Evolutionary conservation across 2,329 filamentous ascomycete species (phyloP).

Genomic region (Cryoendolithus antarcticus): DNA sequence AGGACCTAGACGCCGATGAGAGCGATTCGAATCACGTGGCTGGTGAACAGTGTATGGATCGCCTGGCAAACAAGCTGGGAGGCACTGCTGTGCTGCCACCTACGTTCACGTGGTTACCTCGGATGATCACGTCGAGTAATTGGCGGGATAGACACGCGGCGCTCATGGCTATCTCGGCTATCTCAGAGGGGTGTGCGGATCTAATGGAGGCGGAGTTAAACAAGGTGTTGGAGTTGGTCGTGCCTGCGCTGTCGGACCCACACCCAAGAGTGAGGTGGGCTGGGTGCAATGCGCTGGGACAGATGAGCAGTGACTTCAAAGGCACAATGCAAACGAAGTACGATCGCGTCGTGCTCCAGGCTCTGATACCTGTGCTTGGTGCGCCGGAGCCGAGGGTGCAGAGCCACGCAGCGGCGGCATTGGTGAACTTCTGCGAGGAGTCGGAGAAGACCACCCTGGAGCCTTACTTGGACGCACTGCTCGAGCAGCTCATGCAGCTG

Average conservation of each 20-base stretch:
- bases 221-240: slow-evolving; percentile 87
- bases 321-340: slow-evolving; percentile 97
- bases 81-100: slow-evolving; percentile 85
- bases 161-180: slow-evolving; percentile 96
- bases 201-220: slow-evolving; percentile 90
- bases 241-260: slow-evolving; percentile 76
- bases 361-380: slow-evolving; percentile 83
- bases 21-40: slow-evolving; percentile 96
- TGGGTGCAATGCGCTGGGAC: slow-evolving; percentile 93
- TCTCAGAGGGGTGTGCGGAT: slow-evolving; percentile 92
- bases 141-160: slow-evolving; percentile 95
- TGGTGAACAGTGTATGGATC: slow-evolving; percentile 96
- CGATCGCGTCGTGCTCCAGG: slow-evolving; percentile 73
- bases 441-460: slow-evolving; percentile 85
- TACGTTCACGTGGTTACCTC: slow-evolving; percentile 91
- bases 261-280: slow-evolving; percentile 95
- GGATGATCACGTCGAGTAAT: slow-evolving; percentile 90
- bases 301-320: slow-evolving; percentile 99
- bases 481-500: slow-evolving; percentile 74
- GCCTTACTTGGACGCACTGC: slow-evolving; percentile 79
- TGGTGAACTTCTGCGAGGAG: slow-evolving; percentile 98
- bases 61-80: slow-evolving; percentile 90
- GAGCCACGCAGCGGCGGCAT: slow-evolving; percentile 89
- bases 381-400: slow-evolving; percentile 88
- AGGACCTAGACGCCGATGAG: slow-evolving; percentile 92